Evolutionary conservation across 805 yeast species (phyloP).

Genomic region (Metschnikowia rubicola): DNA sequence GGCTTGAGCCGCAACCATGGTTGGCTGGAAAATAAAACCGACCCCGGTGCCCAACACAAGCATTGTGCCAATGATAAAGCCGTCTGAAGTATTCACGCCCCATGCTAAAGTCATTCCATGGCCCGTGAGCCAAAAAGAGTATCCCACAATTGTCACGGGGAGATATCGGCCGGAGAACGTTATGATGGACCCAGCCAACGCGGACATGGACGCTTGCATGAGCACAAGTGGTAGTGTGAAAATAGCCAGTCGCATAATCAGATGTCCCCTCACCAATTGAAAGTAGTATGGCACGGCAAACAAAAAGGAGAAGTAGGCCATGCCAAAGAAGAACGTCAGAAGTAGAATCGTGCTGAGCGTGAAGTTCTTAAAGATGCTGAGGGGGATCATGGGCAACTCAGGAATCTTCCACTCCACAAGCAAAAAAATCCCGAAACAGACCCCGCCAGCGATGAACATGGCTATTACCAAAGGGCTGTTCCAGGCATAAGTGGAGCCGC

Average conservation of each 20-base stretch:
- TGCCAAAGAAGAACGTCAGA: constrained; percentile 46
- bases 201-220: constrained; percentile 39
- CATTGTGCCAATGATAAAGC: constrained; percentile 34
- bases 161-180: constrained; percentile 42
- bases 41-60: constrained; percentile 40
- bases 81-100: constrained; percentile 28
- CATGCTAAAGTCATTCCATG: constrained; percentile 36
- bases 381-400: constrained; percentile 53
- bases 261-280: constrained; percentile 42
- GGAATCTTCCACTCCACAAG: constrained; percentile 50
- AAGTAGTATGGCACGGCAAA: constrained; percentile 50
- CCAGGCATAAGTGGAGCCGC: constrained; percentile 61
- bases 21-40: constrained; percentile 53
- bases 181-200: constrained; percentile 45
- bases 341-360: constrained; percentile 30
- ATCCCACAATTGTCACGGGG: constrained; percentile 40
- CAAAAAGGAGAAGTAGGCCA: constrained; percentile 43
- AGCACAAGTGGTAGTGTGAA: constrained; percentile 40
- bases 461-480: constrained; percentile 35
- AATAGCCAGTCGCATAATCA: constrained; percentile 39
- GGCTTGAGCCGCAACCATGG: constrained; percentile 54
- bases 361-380: constrained; percentile 37
- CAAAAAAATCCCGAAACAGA: constrained; percentile 39
- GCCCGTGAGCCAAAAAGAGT: constrained; percentile 39
- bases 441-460: constrained; percentile 34